Conservation (phyloP, 805 yeast genomes). For the Starmerella davenportii region DNA sequence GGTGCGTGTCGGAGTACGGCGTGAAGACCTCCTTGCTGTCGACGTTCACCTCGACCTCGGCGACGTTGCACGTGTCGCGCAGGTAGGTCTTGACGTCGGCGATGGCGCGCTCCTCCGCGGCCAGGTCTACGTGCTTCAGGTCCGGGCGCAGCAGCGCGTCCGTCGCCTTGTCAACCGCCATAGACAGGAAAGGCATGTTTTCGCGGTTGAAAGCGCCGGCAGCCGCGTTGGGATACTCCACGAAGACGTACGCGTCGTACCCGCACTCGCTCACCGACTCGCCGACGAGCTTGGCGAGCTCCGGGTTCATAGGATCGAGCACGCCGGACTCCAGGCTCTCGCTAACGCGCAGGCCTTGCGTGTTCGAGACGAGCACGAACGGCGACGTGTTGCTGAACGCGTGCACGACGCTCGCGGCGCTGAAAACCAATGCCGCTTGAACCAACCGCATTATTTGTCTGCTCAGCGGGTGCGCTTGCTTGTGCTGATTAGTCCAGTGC, state of each 20-base stretch:
- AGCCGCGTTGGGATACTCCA: slow-evolving; percentile 36
- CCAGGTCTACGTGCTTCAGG: background rate
- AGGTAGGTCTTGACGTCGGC: slow-evolving; percentile 1
- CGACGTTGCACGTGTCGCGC: slow-evolving; percentile 29
- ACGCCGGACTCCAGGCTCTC: background rate
- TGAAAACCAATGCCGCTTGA: background rate
- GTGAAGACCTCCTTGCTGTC: slow-evolving; percentile 27
- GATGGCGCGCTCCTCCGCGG: background rate
- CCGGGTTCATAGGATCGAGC: slow-evolving; percentile 3
- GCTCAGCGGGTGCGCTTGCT: no score
- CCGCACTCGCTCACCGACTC: slow-evolving; percentile 24
- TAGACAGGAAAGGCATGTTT: slow-evolving; percentile 18
- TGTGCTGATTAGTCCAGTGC: no score
- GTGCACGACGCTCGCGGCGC: background rate
- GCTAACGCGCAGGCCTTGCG: slow-evolving; percentile 1
- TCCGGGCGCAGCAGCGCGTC: slow-evolving; percentile 1
- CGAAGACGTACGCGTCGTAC: slow-evolving; percentile 39
- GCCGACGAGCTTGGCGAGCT: slow-evolving; percentile 5
- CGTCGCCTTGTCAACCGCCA: slow-evolving; percentile 15
- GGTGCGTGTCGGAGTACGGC: slow-evolving; percentile 44
- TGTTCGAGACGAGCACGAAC: slow-evolving; percentile 10
- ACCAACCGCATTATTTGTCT: background rate
- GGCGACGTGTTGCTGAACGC: slow-evolving; percentile 14
- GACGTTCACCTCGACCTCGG: slow-evolving; percentile 26
- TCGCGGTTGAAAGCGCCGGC: slow-evolving; percentile 25